phyloP scores from a whole-genome alignment of 192 early-diverging fungal genomes.

The Coemansia sp. region DNA sequence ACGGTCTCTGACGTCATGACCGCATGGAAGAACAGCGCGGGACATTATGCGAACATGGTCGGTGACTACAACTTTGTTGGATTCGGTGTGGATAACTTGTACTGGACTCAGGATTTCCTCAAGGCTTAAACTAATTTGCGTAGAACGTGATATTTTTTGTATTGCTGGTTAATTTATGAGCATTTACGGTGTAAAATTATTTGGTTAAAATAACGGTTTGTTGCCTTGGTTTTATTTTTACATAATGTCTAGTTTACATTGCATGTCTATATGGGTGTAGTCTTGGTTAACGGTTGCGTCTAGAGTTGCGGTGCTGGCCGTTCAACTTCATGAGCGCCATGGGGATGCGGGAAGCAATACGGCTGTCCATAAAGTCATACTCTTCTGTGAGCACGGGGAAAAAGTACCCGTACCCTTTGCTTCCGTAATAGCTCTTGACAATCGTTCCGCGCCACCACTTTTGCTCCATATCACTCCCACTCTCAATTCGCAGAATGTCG shows the following conservation, averaged over 20 bases:
- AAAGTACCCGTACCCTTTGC: constrained; percentile 40
- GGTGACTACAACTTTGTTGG: constrained; percentile 50
- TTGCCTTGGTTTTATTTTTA: too few species aligned
- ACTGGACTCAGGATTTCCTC: constrained; percentile 56
- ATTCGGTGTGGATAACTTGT: constrained; percentile 36
- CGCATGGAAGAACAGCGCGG: constrained; percentile 49
- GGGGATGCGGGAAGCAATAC: constrained; percentile 41
- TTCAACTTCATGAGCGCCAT: constrained; percentile 22
- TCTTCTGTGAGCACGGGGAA: constrained; percentile 42
- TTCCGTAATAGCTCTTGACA: constrained; percentile 43
- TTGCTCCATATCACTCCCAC: constrained; percentile 19
- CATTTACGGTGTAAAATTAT: too few species aligned
- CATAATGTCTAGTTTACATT: too few species aligned
- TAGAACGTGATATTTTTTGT: too few species aligned
- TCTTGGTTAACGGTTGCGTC: constrained; percentile 1
- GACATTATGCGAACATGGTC: constrained; percentile 57
- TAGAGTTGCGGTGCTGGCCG: constrained; percentile 19
- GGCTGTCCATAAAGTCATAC: constrained; percentile 47
- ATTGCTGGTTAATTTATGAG: too few species aligned
- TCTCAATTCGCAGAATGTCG: constrained; percentile 41
- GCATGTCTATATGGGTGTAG: neutral
- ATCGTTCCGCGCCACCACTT: constrained; percentile 45
- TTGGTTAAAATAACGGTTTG: too few species aligned
- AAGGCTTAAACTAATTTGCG: constrained; percentile 2
- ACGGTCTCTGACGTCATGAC: constrained; percentile 40